These are phyloP conservation scores for Acrodontium crateriforme DNA, from an alignment of 2,329 filamentous ascomycete genomes.

Conservation along the genomic window DNA sequence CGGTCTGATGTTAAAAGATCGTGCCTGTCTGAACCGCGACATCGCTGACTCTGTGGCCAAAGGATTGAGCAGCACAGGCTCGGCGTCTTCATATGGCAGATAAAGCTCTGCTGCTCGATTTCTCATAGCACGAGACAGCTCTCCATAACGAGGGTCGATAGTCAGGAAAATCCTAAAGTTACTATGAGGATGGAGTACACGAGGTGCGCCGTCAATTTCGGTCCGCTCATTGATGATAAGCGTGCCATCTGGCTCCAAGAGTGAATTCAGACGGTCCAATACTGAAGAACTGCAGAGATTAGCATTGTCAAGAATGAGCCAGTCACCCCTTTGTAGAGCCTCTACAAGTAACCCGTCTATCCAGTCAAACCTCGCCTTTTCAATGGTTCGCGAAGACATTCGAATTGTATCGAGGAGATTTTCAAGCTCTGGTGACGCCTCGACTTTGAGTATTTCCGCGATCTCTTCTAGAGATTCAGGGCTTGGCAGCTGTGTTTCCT, in stretches of 20 bases:
- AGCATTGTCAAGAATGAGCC: conserved; percentile 92
- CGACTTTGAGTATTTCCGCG: neutral
- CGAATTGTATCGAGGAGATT: conserved; percentile 5
- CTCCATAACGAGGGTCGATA: conserved; percentile 80
- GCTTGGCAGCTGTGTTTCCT: no score
- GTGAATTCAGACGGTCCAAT: conserved; percentile 81
- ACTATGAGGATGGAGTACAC: conserved; percentile 66
- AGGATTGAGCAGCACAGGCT: conserved; percentile 6
- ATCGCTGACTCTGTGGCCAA: conserved; percentile 17
- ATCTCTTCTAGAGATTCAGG: neutral
- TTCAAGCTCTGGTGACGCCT: conserved; percentile 3
- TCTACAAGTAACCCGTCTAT: conserved; percentile 84
- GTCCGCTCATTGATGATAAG: conserved; percentile 91
- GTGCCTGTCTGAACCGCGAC: conserved; percentile 13
- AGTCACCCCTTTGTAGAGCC: conserved; percentile 71
- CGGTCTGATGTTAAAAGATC: no score
- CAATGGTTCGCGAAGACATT: conserved; percentile 30
- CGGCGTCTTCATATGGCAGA: conserved; percentile 27
- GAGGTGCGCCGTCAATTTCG: conserved; percentile 63
- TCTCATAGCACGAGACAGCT: conserved; percentile 90
- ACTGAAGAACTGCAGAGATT: conserved; percentile 94
- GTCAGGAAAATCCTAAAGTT: conserved; percentile 89
- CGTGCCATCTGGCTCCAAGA: conserved; percentile 79
- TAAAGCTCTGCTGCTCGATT: conserved; percentile 89
- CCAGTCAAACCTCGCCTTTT: conserved; percentile 84